Conservation (phyloP, 73 alveolate species). For the Durusdinium trenchii region DNA sequence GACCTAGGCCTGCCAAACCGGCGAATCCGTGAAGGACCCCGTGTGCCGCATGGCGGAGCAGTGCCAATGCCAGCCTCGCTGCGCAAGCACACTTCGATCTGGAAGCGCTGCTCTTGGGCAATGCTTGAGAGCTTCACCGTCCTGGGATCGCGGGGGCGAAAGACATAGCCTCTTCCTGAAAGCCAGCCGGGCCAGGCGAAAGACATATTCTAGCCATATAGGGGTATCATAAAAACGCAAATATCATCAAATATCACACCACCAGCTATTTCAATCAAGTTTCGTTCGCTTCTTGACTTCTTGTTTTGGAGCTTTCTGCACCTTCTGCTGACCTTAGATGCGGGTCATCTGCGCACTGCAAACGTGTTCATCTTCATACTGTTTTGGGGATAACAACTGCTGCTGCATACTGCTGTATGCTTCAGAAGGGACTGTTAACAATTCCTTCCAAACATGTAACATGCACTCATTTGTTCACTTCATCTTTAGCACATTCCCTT, state of each 20-base stretch:
- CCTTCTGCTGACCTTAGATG: not conserved
- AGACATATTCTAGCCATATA: not conserved
- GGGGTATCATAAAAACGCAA: no score
- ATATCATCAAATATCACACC: not conserved
- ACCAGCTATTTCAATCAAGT: not conserved
- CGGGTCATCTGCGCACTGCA: not conserved
- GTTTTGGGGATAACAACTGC: not conserved
- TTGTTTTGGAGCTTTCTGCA: not conserved
- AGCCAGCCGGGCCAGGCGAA: not conserved
- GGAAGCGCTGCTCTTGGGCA: slow-evolving; percentile 75
- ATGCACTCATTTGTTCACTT: not conserved
- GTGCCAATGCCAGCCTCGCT: not conserved
- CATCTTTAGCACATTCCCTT: not conserved
- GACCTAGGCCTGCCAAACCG: no score
- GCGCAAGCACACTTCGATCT: slow-evolving; percentile 63
- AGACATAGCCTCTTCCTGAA: no score
- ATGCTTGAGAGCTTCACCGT: slow-evolving; percentile 57
- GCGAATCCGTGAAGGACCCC: no score
- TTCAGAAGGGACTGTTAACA: not conserved
- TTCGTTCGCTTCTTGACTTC: slow-evolving; percentile 58
- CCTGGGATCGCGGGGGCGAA: no score
- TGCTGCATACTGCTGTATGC: not conserved
- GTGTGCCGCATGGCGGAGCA: no score
- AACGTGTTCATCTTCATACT: no score
- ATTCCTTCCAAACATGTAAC: not conserved